Evolutionary conservation across 768 basidiomycete species (phyloP).

Genomic region (Leccinum uliginosum): DNA sequence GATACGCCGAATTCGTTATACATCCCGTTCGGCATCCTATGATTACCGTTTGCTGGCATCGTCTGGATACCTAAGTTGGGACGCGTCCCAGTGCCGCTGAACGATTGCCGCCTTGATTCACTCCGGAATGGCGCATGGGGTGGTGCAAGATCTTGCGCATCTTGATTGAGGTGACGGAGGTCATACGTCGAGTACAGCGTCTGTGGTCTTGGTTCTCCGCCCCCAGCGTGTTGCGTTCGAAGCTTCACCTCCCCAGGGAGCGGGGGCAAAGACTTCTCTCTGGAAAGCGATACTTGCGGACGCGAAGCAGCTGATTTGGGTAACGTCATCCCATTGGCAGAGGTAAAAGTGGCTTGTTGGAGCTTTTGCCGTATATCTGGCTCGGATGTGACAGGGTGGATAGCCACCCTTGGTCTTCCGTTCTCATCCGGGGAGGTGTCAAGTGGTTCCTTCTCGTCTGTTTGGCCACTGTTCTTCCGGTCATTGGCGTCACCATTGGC

Average conservation of each 20-base stretch:
- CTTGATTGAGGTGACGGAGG: conserved; percentile 44
- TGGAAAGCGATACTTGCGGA: conserved; percentile 28
- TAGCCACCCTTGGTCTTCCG: conserved; percentile 35
- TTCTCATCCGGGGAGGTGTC: conserved; percentile 29
- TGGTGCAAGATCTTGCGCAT: conserved; percentile 48
- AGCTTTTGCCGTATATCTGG: conserved; percentile 54
- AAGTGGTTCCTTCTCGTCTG: conserved; percentile 41
- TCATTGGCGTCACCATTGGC: conserved; percentile 50
- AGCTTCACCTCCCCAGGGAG: conserved; percentile 55
- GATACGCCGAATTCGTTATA: conserved; percentile 77
- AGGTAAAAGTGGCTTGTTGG: conserved; percentile 33
- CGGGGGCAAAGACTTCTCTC: conserved; percentile 78
- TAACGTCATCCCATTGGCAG: conserved; percentile 29
- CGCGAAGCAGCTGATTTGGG: conserved; percentile 19
- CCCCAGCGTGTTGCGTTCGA: conserved; percentile 32
- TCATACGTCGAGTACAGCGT: conserved; percentile 64
- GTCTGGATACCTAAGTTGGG: conserved; percentile 53
- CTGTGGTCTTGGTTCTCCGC: conserved; percentile 51
- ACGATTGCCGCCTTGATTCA: conserved; percentile 71
- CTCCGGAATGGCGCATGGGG: conserved; percentile 62
- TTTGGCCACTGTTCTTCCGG: conserved; percentile 38
- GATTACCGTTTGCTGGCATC: conserved; percentile 37
- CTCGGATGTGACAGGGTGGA: conserved; percentile 57
- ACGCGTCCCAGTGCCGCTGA: conserved; percentile 59
- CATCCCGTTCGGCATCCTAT: conserved; percentile 34